Evolutionary conservation across 805 yeast genomes (phyloP).

Genomic region (Saccharomycopsis sp.): DNA sequence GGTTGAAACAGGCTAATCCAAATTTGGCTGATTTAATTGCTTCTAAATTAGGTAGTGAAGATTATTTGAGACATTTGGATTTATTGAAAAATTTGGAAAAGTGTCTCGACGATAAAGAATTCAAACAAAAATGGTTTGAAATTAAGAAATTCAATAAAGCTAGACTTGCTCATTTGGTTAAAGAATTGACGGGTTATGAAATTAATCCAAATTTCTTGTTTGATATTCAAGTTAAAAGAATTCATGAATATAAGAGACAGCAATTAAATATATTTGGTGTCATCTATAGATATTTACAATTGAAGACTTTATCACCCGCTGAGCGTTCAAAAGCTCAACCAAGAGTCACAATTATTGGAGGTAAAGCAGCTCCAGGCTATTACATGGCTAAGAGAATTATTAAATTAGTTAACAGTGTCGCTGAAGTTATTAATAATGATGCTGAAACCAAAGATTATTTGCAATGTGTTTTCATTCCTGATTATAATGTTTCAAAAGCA

Average conservation of each 20-base stretch:
- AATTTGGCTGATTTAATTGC: slow-evolving; percentile 66
- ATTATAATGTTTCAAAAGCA: slow-evolving; percentile 90
- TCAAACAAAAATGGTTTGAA: slow-evolving; percentile 61
- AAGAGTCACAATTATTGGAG: slow-evolving; percentile 80
- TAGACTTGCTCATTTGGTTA: slow-evolving; percentile 59
- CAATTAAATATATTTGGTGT: slow-evolving; percentile 89
- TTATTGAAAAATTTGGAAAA: slow-evolving; percentile 59
- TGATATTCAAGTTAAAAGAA: slow-evolving; percentile 90
- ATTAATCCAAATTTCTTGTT: slow-evolving; percentile 66
- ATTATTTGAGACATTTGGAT: slow-evolving; percentile 61
- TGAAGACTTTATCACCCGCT: slow-evolving; percentile 58
- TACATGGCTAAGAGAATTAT: slow-evolving; percentile 91
- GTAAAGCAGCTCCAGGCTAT: slow-evolving; percentile 97
- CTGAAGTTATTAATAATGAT: slow-evolving; percentile 74
- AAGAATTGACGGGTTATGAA: slow-evolving; percentile 47
- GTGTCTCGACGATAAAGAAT: slow-evolving; percentile 59
- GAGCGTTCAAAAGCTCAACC: slow-evolving; percentile 63
- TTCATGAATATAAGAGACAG: slow-evolving; percentile 94
- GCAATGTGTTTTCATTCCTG: slow-evolving; percentile 85
- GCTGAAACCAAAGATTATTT: slow-evolving; percentile 64
- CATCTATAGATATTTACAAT: slow-evolving; percentile 70
- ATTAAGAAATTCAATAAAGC: slow-evolving; percentile 67
- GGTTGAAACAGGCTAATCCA: slow-evolving; percentile 94
- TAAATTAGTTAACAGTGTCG: slow-evolving; percentile 75
- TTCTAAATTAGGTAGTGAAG: slow-evolving; percentile 60